Percentiles rank a stretch among this genome's conserved stretches.
phyloP scores from a whole-genome alignment of 2,329 filamentous ascomycete species.

The Fusarium ramigenum region DNA sequence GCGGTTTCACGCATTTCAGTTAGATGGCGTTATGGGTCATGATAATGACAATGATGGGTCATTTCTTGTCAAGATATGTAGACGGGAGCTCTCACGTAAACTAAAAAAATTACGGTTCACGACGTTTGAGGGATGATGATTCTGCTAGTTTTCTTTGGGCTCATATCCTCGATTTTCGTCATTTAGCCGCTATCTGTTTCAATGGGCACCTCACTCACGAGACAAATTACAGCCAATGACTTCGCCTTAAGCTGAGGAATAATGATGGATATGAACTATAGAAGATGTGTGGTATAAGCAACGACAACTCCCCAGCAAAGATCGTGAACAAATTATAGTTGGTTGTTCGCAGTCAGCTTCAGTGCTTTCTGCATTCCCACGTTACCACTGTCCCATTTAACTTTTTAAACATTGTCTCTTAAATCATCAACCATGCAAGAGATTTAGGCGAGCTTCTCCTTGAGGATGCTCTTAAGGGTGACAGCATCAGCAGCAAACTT shows the following conservation, averaged over 20 bases:
- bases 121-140: not conserved
- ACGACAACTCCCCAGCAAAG: constrained; percentile 18
- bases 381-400: constrained; percentile 11
- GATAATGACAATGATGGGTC: not conserved
- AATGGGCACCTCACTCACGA: not conserved
- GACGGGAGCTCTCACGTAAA: not conserved
- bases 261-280: constrained; percentile 1
- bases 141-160: not conserved
- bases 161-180: constrained; percentile 27
- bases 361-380: constrained; percentile 5
- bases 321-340: constrained; percentile 6
- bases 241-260: not conserved
- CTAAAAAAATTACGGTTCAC: not conserved
- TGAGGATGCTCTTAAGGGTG: constrained; percentile 91
- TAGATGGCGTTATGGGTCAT: constrained; percentile 26
- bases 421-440: not conserved
- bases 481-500: constrained; percentile 97
- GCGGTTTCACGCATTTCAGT: constrained; percentile 1
- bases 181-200: constrained; percentile 21
- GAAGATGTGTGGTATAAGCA: constrained; percentile 36
- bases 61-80: constrained; percentile 6
- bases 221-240: constrained; percentile 1
- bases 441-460: constrained; percentile 77
- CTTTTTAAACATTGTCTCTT: constrained; percentile 31
- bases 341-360: constrained; percentile 11